Conservation (phyloP, 192 early-diverging fungal species). For the Rhizoclosmatium sp. region DNA sequence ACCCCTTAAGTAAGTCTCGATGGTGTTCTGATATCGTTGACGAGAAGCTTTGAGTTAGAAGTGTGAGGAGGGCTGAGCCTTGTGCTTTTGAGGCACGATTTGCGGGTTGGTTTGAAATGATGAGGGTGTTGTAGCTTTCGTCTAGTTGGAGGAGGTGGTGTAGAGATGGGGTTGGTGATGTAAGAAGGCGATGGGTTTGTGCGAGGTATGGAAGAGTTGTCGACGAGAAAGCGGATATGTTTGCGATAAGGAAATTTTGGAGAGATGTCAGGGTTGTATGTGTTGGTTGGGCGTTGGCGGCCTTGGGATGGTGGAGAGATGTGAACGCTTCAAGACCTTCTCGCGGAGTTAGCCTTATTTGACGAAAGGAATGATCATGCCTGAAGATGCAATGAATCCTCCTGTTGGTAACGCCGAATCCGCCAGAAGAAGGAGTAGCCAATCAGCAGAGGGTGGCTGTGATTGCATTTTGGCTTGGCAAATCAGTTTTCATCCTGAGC, state of each 20-base stretch:
- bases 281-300: neutral
- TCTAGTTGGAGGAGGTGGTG: constrained; percentile 1
- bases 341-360: constrained; percentile 11
- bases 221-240: constrained; percentile 5
- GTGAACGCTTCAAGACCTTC: constrained; percentile 78
- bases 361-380: constrained; percentile 83
- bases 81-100: constrained; percentile 72
- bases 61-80: constrained; percentile 59
- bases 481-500: too few species aligned
- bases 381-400: constrained; percentile 92
- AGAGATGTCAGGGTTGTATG: neutral
- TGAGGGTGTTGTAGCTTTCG: constrained; percentile 1
- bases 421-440: constrained; percentile 84
- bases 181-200: neutral
- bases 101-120: constrained; percentile 63
- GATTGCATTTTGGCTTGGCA: too few species aligned
- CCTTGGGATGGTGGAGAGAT: constrained; percentile 52
- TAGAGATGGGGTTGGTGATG: neutral
- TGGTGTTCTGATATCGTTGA: neutral
- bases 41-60: constrained; percentile 21
- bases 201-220: constrained; percentile 19
- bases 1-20: neutral
- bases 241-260: neutral
- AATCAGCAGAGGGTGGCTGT: constrained; percentile 32
- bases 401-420: constrained; percentile 95